Evolutionary conservation across 768 basidiomycete genomes (phyloP), one percentile per base, ranked within the genome.

Genomic region (Hericium erinaceus): DNA sequence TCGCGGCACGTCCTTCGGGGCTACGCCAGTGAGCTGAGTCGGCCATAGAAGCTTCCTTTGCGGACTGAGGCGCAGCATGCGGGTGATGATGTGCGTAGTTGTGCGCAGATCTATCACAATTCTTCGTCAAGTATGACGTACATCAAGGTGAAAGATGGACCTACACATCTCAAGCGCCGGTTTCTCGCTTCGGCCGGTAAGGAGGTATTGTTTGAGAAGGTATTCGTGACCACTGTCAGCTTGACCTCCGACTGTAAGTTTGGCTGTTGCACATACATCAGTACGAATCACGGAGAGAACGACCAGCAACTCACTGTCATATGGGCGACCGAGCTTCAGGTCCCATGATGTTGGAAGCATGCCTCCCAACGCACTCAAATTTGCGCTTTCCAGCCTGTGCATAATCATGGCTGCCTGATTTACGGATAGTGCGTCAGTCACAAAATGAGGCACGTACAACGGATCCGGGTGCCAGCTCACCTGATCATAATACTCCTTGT

Each of bases 211-310:
- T 64, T 90, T 90, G 57, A 90, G 76, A 26, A 85, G 77, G 64
- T 90, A 90, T 69, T 90, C 88, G 60, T 90, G 87, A 11, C 78
- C 80, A 64, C 88, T 89, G 64, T 90, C 88, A 6, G 85, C 83
- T 54, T 76, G 75, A 7, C 79, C 81, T 26, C 87, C 88, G 7
- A 88, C 80, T 1, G 85, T 82, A 6, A 84, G 26, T 39, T 59
- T 46, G 13, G 60, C 65, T 65, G 49, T 15, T 12, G 44, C 8
- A 12, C 44, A 11, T 77, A 16, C 65, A 77, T 76, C 67, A 28
- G 39, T 11, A 41, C 37, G 2, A 38, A 37, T 61, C 49, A 37
- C 56, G 40, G 48, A 58, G 28, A 58, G 46, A 46, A 26, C 15
- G 46, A 37, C 12, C 9, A n/a, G 16, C 13, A 40, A 76, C 77